Percentiles rank a stretch among this genome's conserved stretches.
phyloP scores from a whole-genome alignment of 176 grass and related monocot species.

The Phoenix roebelenii region DNA sequence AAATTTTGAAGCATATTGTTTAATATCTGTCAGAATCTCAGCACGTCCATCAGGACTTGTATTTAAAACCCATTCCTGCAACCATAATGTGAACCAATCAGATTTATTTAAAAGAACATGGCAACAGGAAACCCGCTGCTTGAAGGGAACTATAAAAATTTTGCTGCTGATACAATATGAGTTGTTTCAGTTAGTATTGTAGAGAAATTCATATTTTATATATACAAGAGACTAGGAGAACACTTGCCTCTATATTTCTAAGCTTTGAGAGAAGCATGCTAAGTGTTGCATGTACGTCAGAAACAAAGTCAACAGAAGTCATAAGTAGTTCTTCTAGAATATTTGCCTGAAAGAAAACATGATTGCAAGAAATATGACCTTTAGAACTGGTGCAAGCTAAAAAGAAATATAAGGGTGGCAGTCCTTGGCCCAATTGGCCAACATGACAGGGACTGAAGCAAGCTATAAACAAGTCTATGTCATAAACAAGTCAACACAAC shows the following conservation, averaged over 20 bases:
- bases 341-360: constrained; percentile 42
- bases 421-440: too few species aligned
- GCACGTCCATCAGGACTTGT: constrained; percentile 40
- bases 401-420: too few species aligned
- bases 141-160: too few species aligned
- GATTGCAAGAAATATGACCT: too few species aligned
- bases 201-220: too few species aligned
- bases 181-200: too few species aligned
- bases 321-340: constrained; percentile 82
- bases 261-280: constrained; percentile 57
- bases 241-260: constrained; percentile 63
- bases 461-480: too few species aligned
- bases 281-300: constrained; percentile 39
- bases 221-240: constrained; percentile 1
- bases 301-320: constrained; percentile 30
- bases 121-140: too few species aligned
- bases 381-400: too few species aligned
- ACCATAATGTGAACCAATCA: constrained; percentile 5
- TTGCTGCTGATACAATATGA: too few species aligned
- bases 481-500: too few species aligned
- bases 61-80: constrained; percentile 67
- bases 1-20: constrained; percentile 56
- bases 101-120: not conserved
- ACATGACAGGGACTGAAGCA: too few species aligned
- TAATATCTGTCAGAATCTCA: constrained; percentile 56